phyloP scores from a whole-genome alignment of 2,329 filamentous ascomycete species.

The Botrytis galanthina region DNA sequence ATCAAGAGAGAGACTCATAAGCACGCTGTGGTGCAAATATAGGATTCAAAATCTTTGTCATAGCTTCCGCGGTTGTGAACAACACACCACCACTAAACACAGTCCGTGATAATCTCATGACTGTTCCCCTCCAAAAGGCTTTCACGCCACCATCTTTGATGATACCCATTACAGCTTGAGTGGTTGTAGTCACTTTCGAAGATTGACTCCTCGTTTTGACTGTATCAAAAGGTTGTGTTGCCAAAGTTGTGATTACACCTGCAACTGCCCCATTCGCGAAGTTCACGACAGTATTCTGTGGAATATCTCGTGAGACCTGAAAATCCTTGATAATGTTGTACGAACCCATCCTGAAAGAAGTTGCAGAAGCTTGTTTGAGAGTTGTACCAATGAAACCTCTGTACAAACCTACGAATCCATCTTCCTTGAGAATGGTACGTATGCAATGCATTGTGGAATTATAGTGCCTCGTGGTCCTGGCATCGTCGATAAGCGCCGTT shows the following conservation, averaged over 20 bases:
- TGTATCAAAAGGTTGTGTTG: slow-evolving; percentile 61
- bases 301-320: slow-evolving; percentile 40
- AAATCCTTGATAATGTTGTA: slow-evolving; percentile 51
- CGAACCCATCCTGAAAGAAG: slow-evolving; percentile 41
- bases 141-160: slow-evolving; percentile 55
- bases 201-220: slow-evolving; percentile 64
- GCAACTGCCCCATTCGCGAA: slow-evolving; percentile 62
- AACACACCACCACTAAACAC: slow-evolving; percentile 59
- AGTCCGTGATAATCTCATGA: slow-evolving; percentile 63
- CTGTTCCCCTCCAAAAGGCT: slow-evolving; percentile 66
- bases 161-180: slow-evolving; percentile 55
- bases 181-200: slow-evolving; percentile 54
- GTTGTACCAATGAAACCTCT: slow-evolving; percentile 47
- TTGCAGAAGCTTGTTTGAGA: slow-evolving; percentile 49
- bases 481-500: slow-evolving; percentile 52
- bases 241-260: slow-evolving; percentile 57
- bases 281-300: slow-evolving; percentile 48
- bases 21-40: slow-evolving; percentile 15
- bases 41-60: slow-evolving; percentile 25
- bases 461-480: slow-evolving; percentile 31
- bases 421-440: slow-evolving; percentile 40
- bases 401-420: slow-evolving; percentile 46
- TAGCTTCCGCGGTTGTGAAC: slow-evolving; percentile 28
- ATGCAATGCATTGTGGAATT: slow-evolving; percentile 39
- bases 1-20: not conserved